Percentiles rank a stretch among this genome's conserved stretches.
Conservation (phyloP, 2,329 filamentous ascomycete genomes). For the Penicillium griseofulvum region DNA sequence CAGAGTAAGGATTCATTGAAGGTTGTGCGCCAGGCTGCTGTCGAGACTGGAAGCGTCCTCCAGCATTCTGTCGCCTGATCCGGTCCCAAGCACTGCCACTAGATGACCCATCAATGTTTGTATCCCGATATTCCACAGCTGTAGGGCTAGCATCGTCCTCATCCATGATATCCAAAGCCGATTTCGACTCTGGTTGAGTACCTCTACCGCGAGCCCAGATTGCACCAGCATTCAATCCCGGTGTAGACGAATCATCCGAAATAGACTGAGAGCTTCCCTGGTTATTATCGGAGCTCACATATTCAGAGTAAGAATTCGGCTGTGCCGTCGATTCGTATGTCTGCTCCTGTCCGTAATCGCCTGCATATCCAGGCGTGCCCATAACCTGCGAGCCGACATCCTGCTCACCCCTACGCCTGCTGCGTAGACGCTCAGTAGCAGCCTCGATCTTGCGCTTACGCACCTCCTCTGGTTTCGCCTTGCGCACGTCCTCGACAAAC, state of each 20-base stretch:
- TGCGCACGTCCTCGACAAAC: constrained; percentile 21
- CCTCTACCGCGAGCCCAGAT: constrained; percentile 7
- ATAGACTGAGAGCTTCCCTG: neutral
- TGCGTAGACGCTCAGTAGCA: constrained; percentile 3
- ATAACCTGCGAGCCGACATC: constrained; percentile 1
- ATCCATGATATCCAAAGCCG: constrained; percentile 31
- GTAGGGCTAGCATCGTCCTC: constrained; percentile 40
- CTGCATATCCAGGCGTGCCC: neutral
- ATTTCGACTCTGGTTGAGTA: constrained; percentile 6
- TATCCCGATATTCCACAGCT: constrained; percentile 31
- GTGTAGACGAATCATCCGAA: neutral
- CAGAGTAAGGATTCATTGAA: neutral
- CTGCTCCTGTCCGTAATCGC: constrained; percentile 6
- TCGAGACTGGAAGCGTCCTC: constrained; percentile 1
- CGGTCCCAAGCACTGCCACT: constrained; percentile 40
- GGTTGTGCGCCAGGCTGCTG: neutral
- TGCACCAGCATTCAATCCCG: neutral
- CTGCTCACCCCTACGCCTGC: constrained; percentile 1
- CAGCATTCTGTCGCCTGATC: constrained; percentile 31
- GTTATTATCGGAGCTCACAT: constrained; percentile 1
- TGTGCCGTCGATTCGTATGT: neutral
- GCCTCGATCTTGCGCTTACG: constrained; percentile 19
- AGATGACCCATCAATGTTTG: constrained; percentile 9
- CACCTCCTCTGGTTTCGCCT: constrained; percentile 22
- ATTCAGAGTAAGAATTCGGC: constrained; percentile 3